Base-by-base conservation (phyloP, 2,329 filamentous ascomycete genomes). In the Plectosphaerella sp. region DNA sequence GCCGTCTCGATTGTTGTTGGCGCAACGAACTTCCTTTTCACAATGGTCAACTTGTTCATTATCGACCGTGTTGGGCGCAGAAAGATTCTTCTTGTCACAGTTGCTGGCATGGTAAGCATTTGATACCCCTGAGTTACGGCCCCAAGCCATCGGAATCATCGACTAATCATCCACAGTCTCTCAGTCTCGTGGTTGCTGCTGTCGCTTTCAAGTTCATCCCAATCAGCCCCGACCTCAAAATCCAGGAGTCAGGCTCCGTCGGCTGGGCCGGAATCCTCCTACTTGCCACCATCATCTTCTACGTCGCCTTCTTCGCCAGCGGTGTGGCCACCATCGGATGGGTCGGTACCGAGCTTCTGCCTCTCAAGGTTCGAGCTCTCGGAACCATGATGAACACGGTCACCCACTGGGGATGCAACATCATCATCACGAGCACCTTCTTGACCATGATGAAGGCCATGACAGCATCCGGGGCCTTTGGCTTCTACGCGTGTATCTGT, bases 401-500 rank as follows among this genome's bases (percentile, higher is more conserved):
- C 56, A 72, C 70, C 4, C 71, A 66, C 62, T 76, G 74, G 75
- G 72, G 69, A 14, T 69, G 64, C 52, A 78, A 78, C 58, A 71
- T 79, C 52, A 77, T 79, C 51, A 70, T 79, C 49, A 64, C 73
- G 6, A 75, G 72, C 4, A 78, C 75, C 0, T 79, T 79, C 62
- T 60, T 79, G 10, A 69, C 71, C 4, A 73, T 72, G 37, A 79
- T 79, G 71, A 70, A 79, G 54, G 63, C 62, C 11, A 74, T 71
- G 54, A 79, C 76, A 0, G 75, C 75, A 0, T 72, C 68, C 4
- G 77, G 77, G 1, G 72, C 76, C 0, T 81, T 79, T 54, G 76
- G 75, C 2, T 79, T 80, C 62, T 80, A 79, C 52, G 72, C 75
- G 1, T 73, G 64, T 1, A 74, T 80, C 28, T 79, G 75, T 58